Evolutionary conservation across 2,329 filamentous ascomycete species (phyloP).

Genomic region (Penicillium griseofulvum): DNA sequence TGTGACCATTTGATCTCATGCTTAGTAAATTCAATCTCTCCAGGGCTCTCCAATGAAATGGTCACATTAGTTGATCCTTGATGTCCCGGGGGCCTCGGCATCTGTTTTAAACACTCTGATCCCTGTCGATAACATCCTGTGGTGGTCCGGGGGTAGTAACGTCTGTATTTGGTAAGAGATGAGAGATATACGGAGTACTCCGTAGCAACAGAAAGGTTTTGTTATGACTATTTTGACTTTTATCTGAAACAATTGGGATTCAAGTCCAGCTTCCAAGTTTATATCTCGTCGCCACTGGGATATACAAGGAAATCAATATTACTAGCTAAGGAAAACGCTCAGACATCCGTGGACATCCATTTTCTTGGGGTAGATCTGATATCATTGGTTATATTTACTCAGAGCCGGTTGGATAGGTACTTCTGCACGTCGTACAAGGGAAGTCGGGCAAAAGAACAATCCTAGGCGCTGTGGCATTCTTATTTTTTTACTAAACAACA

Average conservation of each 20-base stretch:
- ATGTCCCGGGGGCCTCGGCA: slow-evolving; percentile 7
- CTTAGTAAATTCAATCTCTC: background rate
- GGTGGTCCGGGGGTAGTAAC: slow-evolving; percentile 1
- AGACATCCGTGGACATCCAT: background rate
- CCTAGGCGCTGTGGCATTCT: background rate
- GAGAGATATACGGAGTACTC: background rate
- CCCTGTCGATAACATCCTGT: slow-evolving; percentile 7
- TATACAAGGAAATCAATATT: no score
- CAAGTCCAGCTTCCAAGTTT: background rate
- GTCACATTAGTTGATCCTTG: no score
- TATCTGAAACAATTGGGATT: slow-evolving; percentile 1
- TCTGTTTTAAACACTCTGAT: slow-evolving; percentile 12
- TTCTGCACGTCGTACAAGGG: slow-evolving; percentile 19
- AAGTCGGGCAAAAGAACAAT: slow-evolving; percentile 13
- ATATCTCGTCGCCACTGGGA: background rate
- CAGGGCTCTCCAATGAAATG: no score
- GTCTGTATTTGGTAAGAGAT: background rate
- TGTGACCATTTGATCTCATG: background rate
- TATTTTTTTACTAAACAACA: no score
- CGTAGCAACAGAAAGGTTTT: no score
- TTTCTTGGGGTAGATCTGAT: background rate
- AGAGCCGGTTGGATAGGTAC: slow-evolving; percentile 7
- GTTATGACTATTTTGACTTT: background rate
- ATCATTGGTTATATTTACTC: background rate
- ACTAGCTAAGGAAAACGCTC: background rate